A percentile compares a stretch with the other conserved stretches of the same genome.
phyloP scores from a whole-genome alignment of 371 early-diverging fungal species.

The Funneliformis caledonium region DNA sequence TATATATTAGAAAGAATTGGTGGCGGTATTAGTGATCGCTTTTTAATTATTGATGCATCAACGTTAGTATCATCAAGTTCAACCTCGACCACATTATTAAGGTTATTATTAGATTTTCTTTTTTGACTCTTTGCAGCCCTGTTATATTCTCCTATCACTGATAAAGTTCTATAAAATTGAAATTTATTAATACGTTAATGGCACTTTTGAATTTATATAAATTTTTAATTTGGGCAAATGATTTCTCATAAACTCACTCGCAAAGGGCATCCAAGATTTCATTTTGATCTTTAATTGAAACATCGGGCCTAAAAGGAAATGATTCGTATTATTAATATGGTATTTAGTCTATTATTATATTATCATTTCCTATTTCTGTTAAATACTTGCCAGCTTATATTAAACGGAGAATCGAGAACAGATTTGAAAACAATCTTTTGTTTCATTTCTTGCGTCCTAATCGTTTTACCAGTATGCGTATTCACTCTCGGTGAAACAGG shows the following conservation, averaged over 20 bases:
- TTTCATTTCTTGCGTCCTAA: slow-evolving; percentile 21
- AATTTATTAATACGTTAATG: no score
- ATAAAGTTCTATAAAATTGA: not conserved
- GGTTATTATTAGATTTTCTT: not conserved
- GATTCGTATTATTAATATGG: not conserved
- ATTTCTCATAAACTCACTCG: slow-evolving; percentile 7
- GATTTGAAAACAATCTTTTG: slow-evolving; percentile 37
- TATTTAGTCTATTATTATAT: no score
- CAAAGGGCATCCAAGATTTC: slow-evolving; percentile 28
- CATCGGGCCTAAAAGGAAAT: slow-evolving; percentile 15
- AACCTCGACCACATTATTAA: not conserved
- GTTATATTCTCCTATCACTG: not conserved
- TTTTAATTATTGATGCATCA: not conserved
- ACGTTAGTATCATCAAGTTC: not conserved
- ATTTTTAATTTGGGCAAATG: not conserved
- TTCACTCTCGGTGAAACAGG: not conserved
- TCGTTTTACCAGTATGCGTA: slow-evolving; percentile 10
- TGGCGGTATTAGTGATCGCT: not conserved
- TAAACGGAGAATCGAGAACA: slow-evolving; percentile 37
- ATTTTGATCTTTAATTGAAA: slow-evolving; percentile 10
- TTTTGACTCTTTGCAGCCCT: not conserved
- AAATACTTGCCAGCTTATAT: slow-evolving; percentile 29
- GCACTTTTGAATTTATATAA: no score
- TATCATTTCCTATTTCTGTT: not conserved
- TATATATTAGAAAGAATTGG: not conserved